Evolutionary conservation across 2,329 filamentous ascomycete genomes (phyloP), one percentile per base, ranked within the genome.

Genomic region (Fusarium abutilonis): DNA sequence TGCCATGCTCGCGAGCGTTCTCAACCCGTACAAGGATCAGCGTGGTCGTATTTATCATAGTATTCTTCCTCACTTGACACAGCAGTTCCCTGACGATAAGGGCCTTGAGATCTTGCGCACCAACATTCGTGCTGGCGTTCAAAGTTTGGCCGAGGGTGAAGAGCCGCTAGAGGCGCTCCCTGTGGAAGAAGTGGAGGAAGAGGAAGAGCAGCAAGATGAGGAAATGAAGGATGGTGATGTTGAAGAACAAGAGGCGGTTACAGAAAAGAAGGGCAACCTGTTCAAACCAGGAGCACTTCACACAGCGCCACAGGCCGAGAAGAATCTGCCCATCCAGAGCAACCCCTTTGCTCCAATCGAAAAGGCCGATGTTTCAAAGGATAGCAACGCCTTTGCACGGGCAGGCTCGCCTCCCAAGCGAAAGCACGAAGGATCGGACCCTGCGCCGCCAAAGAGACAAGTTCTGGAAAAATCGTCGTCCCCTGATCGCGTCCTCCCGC

Each of bases 1-100:
- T 29, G 89, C 90, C 38, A 91, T 97, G 84, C 72, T 95, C 10
- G 87, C 92, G 6, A 94, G 92, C 73, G 87, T 96, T 11, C 79
- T 97, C 56, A 92, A 95, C 74, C 91, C 92, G 1, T 86, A 88
- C 74, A 78, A 86, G 61, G 80, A 87, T 70, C 79, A 85, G 70
- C 82, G 87, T 72, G 84, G 88, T 38, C 80, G 86, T 63, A 83
- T 86, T 47, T 85, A 87, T 58, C 82, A 90, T 26, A 95, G 89
- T 73, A 89, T 97, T 43, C 76, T 97, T 43, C 93, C 94, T 1
- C 90, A 96, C 68, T 78, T 97, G 23, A 85, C 87, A 8, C 83
- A 87, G 51, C 83, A 85, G 46, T 91, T 87, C 68, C 81, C 87
- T 0, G 74, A 82, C 10, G 84, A 89, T 45, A 80, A 85, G 53